Conservation (phyloP, 495 filamentous ascomycete genomes). For the Glarea lozoyensis region DNA sequence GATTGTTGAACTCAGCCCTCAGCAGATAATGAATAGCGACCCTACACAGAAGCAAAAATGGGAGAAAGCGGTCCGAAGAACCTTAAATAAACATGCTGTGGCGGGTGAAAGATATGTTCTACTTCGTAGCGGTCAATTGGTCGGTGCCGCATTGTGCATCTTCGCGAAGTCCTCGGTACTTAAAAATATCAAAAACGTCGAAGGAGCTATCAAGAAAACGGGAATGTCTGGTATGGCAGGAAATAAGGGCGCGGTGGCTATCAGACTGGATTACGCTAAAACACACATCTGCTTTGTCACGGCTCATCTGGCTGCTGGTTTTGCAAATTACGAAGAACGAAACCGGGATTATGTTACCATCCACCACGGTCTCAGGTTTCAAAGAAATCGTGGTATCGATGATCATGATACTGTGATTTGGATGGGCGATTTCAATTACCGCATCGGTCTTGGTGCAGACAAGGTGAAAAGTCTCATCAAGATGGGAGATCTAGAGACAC, state of each 20-base stretch:
- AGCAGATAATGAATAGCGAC: constrained; percentile 99
- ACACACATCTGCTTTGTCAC: constrained; percentile 94
- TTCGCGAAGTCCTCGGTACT: constrained; percentile 75
- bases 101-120: constrained; percentile 76
- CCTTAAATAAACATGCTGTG: constrained; percentile 61
- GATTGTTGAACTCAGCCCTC: constrained; percentile 91
- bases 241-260: constrained; percentile 96
- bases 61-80: constrained; percentile 72
- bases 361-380: constrained; percentile 77
- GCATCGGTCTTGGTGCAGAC: constrained; percentile 79
- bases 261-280: constrained; percentile 90
- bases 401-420: constrained; percentile 86
- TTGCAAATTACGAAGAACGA: constrained; percentile 93
- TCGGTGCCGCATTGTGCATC: constrained; percentile 85
- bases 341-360: constrained; percentile 89
- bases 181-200: constrained; percentile 84
- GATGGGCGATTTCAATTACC: constrained; percentile 98
- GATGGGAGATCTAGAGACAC: constrained; percentile 58
- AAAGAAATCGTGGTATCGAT: constrained; percentile 79
- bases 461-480: constrained; percentile 66
- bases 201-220: constrained; percentile 94
- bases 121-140: constrained; percentile 85
- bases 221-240: constrained; percentile 95
- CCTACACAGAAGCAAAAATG: constrained; percentile 74
- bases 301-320: constrained; percentile 92